These are phyloP conservation scores for Rosa rugosa DNA, from an alignment of 306 rosid species.

Conservation along the genomic window DNA sequence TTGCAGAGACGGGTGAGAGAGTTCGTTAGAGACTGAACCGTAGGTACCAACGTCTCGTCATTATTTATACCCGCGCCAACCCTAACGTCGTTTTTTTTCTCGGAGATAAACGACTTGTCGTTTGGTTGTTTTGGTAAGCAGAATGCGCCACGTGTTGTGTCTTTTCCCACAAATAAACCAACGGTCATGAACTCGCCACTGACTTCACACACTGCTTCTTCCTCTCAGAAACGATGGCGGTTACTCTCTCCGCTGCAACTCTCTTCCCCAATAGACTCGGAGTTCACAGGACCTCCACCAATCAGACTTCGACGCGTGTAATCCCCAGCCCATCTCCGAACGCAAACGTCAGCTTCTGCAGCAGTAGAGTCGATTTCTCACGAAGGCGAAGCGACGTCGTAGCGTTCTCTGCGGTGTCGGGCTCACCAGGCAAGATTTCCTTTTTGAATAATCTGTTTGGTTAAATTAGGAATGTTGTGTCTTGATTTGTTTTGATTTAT, in stretches of 20 bases:
- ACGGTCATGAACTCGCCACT: neutral
- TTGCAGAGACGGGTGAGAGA: constrained; percentile 7
- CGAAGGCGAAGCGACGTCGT: constrained; percentile 28
- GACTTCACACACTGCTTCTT: neutral
- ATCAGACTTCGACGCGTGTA: constrained; percentile 12
- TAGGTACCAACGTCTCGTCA: neutral
- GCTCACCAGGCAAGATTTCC: constrained; percentile 49
- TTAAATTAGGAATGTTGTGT: neutral
- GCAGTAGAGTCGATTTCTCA: constrained; percentile 32
- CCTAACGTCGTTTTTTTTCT: neutral
- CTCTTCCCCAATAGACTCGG: constrained; percentile 3
- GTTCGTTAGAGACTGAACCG: neutral
- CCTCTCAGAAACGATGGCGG: constrained; percentile 28
- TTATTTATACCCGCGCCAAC: constrained; percentile 1
- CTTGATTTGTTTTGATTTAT: neutral
- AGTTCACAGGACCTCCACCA: neutral
- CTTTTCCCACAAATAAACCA: constrained; percentile 4
- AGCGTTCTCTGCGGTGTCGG: constrained; percentile 44
- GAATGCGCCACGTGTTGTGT: constrained; percentile 14
- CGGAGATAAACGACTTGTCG: neutral
- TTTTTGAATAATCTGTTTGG: neutral
- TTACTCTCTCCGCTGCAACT: constrained; percentile 21
- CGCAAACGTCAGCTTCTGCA: constrained; percentile 18
- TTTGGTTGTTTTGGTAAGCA: neutral
- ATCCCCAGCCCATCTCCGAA: constrained; percentile 1